Percentiles rank a stretch among this genome's conserved stretches.
Conservation (phyloP, 768 basidiomycete species). For the Podaxis sp. region DNA sequence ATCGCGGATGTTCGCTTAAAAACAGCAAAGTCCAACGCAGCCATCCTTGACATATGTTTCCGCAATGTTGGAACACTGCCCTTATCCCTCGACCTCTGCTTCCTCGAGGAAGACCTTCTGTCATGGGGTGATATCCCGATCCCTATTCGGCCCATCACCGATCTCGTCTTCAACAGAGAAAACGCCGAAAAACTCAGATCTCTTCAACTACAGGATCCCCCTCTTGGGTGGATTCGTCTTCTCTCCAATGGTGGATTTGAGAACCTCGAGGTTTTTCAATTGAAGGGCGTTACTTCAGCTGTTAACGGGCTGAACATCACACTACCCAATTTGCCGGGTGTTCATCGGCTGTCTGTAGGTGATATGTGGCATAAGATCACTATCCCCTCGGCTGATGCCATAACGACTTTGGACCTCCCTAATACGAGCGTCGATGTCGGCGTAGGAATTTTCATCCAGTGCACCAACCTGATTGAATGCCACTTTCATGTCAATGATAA, state of each 20-base stretch:
- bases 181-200: neutral
- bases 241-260: neutral
- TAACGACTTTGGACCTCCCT: constrained; percentile 1
- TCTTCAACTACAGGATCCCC: neutral
- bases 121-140: neutral
- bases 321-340: neutral
- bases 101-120: neutral
- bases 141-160: neutral
- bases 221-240: neutral
- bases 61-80: constrained; percentile 1
- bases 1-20: neutral
- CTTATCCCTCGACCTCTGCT: neutral
- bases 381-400: neutral
- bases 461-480: neutral
- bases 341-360: neutral
- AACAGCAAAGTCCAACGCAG: neutral
- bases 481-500: neutral
- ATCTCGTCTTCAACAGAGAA: neutral
- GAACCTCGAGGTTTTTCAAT: neutral
- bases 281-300: neutral
- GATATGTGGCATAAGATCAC: constrained; percentile 1
- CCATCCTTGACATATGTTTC: neutral
- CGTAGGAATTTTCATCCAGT: neutral
- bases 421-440: neutral
- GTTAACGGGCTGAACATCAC: neutral